A percentile compares a stretch with the other conserved stretches of the same genome.
Evolutionary conservation across 2,329 filamentous ascomycete genomes (phyloP).

Genomic region (Claviceps africana): DNA sequence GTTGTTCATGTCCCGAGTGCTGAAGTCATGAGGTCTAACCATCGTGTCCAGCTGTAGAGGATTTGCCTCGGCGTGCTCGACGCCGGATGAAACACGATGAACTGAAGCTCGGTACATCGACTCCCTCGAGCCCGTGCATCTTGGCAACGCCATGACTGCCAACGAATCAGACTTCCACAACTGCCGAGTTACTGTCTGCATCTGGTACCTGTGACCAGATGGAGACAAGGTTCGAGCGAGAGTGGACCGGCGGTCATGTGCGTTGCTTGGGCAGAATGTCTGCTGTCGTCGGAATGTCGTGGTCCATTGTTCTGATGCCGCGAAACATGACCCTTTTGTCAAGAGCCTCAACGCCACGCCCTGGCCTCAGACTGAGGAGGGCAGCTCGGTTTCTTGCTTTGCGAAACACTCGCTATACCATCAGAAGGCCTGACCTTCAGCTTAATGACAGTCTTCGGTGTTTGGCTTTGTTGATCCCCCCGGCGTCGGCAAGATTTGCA

Average conservation of each 20-base stretch:
- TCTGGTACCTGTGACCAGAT: not conserved
- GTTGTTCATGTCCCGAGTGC: not conserved
- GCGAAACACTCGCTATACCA: slow-evolving; percentile 5
- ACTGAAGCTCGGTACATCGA: not conserved
- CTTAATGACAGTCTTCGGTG: slow-evolving; percentile 34
- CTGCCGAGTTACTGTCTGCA: not conserved
- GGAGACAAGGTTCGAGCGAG: not conserved
- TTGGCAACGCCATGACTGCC: not conserved
- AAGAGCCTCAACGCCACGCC: not conserved
- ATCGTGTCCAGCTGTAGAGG: not conserved
- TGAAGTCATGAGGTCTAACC: not conserved
- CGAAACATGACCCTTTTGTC: not conserved
- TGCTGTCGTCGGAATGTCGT: not conserved
- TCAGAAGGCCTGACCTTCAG: slow-evolving; percentile 28
- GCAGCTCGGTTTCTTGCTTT: not conserved
- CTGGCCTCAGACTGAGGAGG: not conserved
- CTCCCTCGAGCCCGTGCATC: not conserved
- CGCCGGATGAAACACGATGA: not conserved
- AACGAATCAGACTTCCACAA: not conserved
- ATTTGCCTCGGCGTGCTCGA: not conserved
- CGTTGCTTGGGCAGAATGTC: not conserved
- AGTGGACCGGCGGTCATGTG: not conserved
- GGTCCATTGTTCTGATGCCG: not conserved
- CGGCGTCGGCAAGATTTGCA: slow-evolving; percentile 64
- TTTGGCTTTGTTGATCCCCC: slow-evolving; percentile 50